These are phyloP conservation scores for Claviceps sp. DNA, from an alignment of 2,329 filamentous ascomycete genomes.

Conservation along the genomic window DNA sequence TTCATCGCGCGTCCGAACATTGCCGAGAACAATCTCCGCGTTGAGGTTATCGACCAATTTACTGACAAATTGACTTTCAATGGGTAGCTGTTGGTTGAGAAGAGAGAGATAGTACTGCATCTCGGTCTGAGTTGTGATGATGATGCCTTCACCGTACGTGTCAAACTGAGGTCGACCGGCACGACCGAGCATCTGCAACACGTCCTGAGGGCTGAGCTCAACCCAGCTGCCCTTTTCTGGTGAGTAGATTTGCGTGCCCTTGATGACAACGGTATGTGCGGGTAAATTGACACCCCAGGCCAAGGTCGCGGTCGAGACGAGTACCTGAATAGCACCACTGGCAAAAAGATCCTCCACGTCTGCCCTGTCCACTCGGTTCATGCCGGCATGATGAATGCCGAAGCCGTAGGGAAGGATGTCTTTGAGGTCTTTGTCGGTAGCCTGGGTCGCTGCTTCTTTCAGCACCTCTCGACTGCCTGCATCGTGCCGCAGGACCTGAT, in stretches of 20 bases:
- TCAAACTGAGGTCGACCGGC: conserved; percentile 94
- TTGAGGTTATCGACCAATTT: conserved; percentile 93
- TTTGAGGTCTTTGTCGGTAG: conserved; percentile 79
- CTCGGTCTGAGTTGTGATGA: conserved; percentile 89
- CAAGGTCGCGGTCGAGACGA: conserved; percentile 94
- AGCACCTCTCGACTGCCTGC: conserved; percentile 83
- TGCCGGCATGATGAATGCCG: conserved; percentile 95
- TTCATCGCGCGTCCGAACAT: conserved; percentile 81
- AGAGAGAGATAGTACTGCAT: conserved; percentile 96
- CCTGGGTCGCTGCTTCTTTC: conserved; percentile 68
- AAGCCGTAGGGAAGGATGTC: conserved; percentile 93
- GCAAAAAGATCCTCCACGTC: conserved; percentile 92
- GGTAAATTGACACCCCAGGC: conserved; percentile 98
- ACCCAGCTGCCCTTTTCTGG: conserved; percentile 99
- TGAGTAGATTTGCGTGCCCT: conserved; percentile 95
- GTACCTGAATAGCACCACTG: conserved; percentile 81
- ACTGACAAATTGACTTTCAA: conserved; percentile 91
- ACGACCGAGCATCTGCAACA: conserved; percentile 96
- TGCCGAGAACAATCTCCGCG: conserved; percentile 89
- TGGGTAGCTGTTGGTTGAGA: conserved; percentile 92
- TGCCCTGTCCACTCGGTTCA: conserved; percentile 88
- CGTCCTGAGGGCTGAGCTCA: conserved; percentile 91
- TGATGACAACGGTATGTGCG: conserved; percentile 97
- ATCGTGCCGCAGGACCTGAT: conserved; percentile 86
- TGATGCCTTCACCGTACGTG: conserved; percentile 95